Evolutionary conservation across 257 asterid genomes (phyloP).

Genomic region (Gentiana macrophylla): DNA sequence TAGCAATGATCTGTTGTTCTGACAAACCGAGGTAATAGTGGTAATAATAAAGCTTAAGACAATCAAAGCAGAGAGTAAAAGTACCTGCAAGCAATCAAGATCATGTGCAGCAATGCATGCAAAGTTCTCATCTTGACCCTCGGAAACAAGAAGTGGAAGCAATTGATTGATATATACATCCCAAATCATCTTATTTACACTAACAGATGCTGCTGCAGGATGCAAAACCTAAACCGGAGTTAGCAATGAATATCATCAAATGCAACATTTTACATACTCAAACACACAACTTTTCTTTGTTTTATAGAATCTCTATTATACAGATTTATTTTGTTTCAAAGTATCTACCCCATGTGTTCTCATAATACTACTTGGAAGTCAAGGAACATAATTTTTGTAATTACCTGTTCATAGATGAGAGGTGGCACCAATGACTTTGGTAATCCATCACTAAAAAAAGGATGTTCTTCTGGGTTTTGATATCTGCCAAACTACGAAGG

Average conservation of each 20-base stretch:
- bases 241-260: background rate
- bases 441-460: slow-evolving; percentile 52
- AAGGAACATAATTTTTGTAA: background rate
- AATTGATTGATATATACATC: slow-evolving; percentile 38
- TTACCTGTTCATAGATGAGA: slow-evolving; percentile 23
- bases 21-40: no score
- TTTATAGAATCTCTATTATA: no score
- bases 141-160: slow-evolving; percentile 44
- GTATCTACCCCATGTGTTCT: background rate
- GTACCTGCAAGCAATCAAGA: slow-evolving; percentile 74
- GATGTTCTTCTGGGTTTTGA: slow-evolving; percentile 54
- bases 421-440: slow-evolving; percentile 39
- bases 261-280: no score
- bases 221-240: slow-evolving; percentile 43
- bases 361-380: background rate
- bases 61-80: background rate
- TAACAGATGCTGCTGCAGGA: slow-evolving; percentile 50
- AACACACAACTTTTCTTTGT: no score
- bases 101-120: slow-evolving; percentile 50
- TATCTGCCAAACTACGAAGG: slow-evolving; percentile 61
- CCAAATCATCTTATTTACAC: slow-evolving; percentile 54
- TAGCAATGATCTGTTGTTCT: no score
- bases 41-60: no score
- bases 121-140: slow-evolving; percentile 43
- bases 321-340: no score